phyloP scores from a whole-genome alignment of 306 rosid species.

The Sphenostylis stenocarpa region DNA sequence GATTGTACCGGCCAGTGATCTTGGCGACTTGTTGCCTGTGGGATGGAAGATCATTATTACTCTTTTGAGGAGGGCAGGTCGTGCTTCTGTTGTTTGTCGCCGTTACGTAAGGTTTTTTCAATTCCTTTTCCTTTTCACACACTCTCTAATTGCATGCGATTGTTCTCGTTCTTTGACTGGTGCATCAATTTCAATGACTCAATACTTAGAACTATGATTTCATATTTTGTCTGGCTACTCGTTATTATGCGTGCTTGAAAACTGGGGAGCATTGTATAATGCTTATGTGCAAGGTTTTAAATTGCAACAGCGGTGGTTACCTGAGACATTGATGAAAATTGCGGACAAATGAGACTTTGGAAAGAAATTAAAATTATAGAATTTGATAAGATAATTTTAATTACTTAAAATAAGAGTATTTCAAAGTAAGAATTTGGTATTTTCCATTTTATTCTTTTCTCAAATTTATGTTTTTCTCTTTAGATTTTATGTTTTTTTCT shows the following conservation, averaged over 20 bases:
- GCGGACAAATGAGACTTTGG: no score
- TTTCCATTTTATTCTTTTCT: no score
- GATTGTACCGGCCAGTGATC: slow-evolving; percentile 54
- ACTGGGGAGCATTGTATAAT: background rate
- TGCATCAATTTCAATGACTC: background rate
- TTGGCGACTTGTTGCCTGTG: slow-evolving; percentile 50
- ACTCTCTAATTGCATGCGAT: background rate
- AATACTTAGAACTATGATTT: background rate
- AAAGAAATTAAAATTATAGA: no score
- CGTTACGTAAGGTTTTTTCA: slow-evolving; percentile 64
- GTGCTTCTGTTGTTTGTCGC: slow-evolving; percentile 49
- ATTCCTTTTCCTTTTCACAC: slow-evolving; percentile 5
- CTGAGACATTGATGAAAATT: background rate
- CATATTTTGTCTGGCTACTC: background rate
- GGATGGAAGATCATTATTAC: slow-evolving; percentile 67
- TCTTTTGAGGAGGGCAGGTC: slow-evolving; percentile 54
- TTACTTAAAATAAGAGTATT: no score
- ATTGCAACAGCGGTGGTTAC: background rate
- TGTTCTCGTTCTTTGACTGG: background rate
- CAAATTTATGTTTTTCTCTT: no score
- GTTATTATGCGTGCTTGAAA: background rate
- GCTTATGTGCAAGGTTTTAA: background rate
- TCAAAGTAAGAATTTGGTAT: no score
- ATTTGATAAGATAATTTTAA: no score
- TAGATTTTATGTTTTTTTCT: no score